Base-by-base conservation (phyloP, 768 basidiomycete genomes). In the Leccinum arenicola region DNA sequence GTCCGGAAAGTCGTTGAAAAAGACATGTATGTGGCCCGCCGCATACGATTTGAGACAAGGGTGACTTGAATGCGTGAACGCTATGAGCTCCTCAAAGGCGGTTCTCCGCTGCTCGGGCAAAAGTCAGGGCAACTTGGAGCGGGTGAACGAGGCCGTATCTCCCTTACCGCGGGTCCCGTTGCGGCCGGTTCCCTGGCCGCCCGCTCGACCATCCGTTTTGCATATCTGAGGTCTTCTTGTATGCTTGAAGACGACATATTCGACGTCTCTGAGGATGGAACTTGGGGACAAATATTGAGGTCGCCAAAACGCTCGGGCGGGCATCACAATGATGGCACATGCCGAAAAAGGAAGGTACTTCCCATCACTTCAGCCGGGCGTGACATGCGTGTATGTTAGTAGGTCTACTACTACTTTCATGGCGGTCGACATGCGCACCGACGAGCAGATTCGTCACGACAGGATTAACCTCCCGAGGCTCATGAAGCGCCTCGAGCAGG, bases 1-100 rank as follows among this genome's bases (percentile, higher is more conserved):
- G 49, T 88, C 88, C 0, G 84, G 82, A 63, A 88, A 87, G 70
- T 87, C 83, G 62, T 75, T 81, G 75, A 89, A 84, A 68, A 85
- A 85, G 52, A 72, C 62, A 35, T 76, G 80, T 57, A 90, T 81
- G 54, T 84, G 79, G 33, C 73, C 72, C 0, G 87, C 87, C 0
- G 84, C 86, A 33, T 85, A 74, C 25, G 78, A 79, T 64, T 86
- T 88, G 58, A 84, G 70, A 15, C 71, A 64, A 0, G 81, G 58
- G 51, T 82, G 67, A 2, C 74, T 67, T 1, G 80, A 81, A 52
- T 82, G 84, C 0, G 80, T 81, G 47, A 84, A 74, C 21, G 78
- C 75, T 62, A 88, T 83, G 35, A 88, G 77, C 38, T 77, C 78
- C 57, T 75, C 75, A 59, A 89, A 72, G 11, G 80, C 76, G 51